Base-by-base conservation (phyloP, 2,329 filamentous ascomycete species). In the Akanthomyces dipterigenus region DNA sequence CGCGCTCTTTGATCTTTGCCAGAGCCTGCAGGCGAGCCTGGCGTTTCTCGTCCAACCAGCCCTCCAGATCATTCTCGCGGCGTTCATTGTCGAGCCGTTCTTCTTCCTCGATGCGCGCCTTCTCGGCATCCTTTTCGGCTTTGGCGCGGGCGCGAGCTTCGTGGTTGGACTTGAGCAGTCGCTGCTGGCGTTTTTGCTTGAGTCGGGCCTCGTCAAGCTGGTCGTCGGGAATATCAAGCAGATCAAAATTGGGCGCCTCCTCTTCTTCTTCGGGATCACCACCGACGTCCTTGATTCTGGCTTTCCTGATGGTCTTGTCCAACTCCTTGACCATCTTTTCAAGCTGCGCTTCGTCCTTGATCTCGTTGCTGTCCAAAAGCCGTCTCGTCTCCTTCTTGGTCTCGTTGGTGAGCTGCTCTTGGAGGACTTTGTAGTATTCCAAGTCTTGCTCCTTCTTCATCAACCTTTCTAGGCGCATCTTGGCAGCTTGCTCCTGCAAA, bases 381-480 rank as follows among this genome's bases (percentile, higher is more conserved):
- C 91, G 87, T 69, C 90, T 89, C 3, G 86, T 88, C 71, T 98
- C 95, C 74, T 98, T 98, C 77, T 98, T 99, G 49, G 88, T 93
- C 67, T 90, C 85, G 26, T 88, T 86, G 1, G 81, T 82, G 11
- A 97, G 79, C 65, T 85, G 86, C 38, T 79, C 74, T 70, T 96
- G 91, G 4, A 99, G 77, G 63, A 91, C 85, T 71, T 91, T 92
- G 79, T 93, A 97, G 74, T 96, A 97, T 67, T 96, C 93, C 1
- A 98, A 78, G 71, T 98, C 93, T 71, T 96, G 87, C 75, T 99
- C 95, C 75, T 99, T 99, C 70, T 90, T 90, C 72, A 98, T 91
- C 51, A 99, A 80, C 69, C 96, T 96, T 66, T 99, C 95, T 0
- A 99, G 78, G 8, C 95, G 88, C 91, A 97, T 96, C 75, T 96